Conservation (phyloP, 139 green algal genomes). For the Picocystis salinarum region DNA sequence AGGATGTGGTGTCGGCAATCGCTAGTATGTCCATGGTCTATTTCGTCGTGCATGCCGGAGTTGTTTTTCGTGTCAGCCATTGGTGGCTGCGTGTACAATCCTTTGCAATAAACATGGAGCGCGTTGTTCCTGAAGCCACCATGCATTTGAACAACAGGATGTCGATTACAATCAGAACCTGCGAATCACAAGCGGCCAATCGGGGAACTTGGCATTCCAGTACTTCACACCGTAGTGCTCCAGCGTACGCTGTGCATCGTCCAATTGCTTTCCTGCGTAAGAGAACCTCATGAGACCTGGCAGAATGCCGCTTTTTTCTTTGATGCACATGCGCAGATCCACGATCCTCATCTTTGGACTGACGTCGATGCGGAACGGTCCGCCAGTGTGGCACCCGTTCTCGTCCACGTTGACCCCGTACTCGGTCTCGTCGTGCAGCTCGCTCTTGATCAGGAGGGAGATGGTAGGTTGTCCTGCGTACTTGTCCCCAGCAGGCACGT, state of each 20-base stretch:
- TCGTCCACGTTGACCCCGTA: conserved; percentile 41
- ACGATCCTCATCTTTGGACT: conserved; percentile 52
- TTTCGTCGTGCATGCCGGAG: too few relatives aligned
- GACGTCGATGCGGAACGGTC: conserved; percentile 53
- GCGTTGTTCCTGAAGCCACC: too few relatives aligned
- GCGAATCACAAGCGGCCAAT: background rate
- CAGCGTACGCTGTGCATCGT: conserved; percentile 71
- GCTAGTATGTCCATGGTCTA: too few relatives aligned
- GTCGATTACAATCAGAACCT: too few relatives aligned
- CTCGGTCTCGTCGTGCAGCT: conserved; percentile 54
- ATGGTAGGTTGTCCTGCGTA: conserved; percentile 41
- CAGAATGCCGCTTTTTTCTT: conserved; percentile 55
- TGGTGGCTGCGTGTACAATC: background rate
- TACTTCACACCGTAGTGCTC: conserved; percentile 37
- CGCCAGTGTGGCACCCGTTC: conserved; percentile 43
- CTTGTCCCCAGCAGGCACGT: conserved; percentile 36
- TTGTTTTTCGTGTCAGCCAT: background rate
- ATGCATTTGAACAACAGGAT: too few relatives aligned
- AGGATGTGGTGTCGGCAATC: too few relatives aligned
- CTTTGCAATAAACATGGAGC: too few relatives aligned
- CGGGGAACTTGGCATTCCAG: background rate
- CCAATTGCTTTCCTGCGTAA: conserved; percentile 58
- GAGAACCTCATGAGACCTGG: conserved; percentile 55
- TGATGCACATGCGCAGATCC: conserved; percentile 50
- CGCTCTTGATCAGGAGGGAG: conserved; percentile 39